A percentile compares a stretch with the other conserved stretches of the same genome.
phyloP scores from a whole-genome alignment of 495 filamentous ascomycete genomes.

The Margaritispora aquatica region DNA sequence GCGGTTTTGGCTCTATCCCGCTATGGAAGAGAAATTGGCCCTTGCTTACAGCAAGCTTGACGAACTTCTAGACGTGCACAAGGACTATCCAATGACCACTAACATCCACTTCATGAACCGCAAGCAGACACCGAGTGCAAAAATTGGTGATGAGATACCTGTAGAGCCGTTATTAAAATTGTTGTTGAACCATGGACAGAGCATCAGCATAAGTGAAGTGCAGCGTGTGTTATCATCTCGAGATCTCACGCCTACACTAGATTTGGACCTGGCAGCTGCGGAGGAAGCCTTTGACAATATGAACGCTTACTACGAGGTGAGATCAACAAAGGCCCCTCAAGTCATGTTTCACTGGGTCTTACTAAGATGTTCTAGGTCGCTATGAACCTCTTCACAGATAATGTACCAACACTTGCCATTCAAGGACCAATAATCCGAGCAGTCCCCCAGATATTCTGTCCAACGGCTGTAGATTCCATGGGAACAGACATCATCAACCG shows the following conservation, averaged over 20 bases:
- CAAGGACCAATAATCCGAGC: slow-evolving; percentile 10
- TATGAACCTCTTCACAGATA: slow-evolving; percentile 30
- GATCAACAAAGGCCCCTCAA: not conserved
- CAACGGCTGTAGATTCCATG: slow-evolving; percentile 16
- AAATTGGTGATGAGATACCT: not conserved
- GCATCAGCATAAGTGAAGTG: slow-evolving; percentile 13
- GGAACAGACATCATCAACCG: slow-evolving; percentile 1
- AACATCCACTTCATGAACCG: slow-evolving; percentile 23
- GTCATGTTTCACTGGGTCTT: not conserved
- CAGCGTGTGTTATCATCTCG: not conserved
- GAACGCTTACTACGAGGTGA: slow-evolving; percentile 32
- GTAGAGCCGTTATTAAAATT: not conserved
- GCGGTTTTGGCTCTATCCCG: slow-evolving; percentile 28
- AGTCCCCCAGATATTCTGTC: slow-evolving; percentile 13
- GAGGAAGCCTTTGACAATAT: slow-evolving; percentile 29
- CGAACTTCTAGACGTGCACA: slow-evolving; percentile 34
- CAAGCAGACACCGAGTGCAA: slow-evolving; percentile 2
- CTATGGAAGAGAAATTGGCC: slow-evolving; percentile 28
- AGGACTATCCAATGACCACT: slow-evolving; percentile 24
- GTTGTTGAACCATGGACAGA: slow-evolving; percentile 1
- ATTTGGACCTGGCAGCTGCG: slow-evolving; percentile 24
- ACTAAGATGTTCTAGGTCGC: slow-evolving; percentile 21
- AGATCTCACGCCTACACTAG: not conserved
- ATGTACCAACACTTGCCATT: slow-evolving; percentile 28
- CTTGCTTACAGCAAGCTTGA: slow-evolving; percentile 28